A percentile compares a stretch with the other conserved stretches of the same genome.
Evolutionary conservation across 768 basidiomycete genomes (phyloP).

Genomic region (Pleurotus tuoliensis): DNA sequence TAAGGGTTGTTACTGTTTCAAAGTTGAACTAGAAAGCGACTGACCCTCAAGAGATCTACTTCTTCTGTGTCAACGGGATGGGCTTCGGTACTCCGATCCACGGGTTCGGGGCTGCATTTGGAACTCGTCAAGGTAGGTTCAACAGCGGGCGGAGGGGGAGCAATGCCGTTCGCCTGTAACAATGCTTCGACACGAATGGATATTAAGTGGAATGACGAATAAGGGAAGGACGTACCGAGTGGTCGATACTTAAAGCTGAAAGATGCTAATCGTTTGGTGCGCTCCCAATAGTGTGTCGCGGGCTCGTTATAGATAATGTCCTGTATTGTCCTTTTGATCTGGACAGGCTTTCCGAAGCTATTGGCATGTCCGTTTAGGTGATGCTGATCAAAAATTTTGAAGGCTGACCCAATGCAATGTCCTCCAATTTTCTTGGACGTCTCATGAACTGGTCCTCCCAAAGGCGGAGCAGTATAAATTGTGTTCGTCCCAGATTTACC

Average conservation of each 20-base stretch:
- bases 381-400: background rate
- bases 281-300: background rate
- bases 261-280: conserved; percentile 1
- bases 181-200: background rate
- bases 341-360: background rate
- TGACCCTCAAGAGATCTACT: too few species aligned
- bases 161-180: background rate
- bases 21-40: too few species aligned
- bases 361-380: background rate
- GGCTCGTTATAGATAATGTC: too few species aligned
- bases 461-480: background rate
- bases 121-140: background rate
- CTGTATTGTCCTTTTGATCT: too few species aligned
- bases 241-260: conserved; percentile 17
- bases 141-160: background rate
- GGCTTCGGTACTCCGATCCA: too few species aligned
- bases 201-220: background rate
- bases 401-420: conserved; percentile 22
- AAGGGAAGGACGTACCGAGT: conserved; percentile 12
- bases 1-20: too few species aligned
- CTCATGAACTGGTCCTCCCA: conserved; percentile 18
- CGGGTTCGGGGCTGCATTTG: too few species aligned
- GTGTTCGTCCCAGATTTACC: background rate
- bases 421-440: conserved; percentile 21
- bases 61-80: too few species aligned